Evolutionary conservation across 2,329 filamentous ascomycete genomes (phyloP).

Genomic region (Chaetomiaceae sp.): DNA sequence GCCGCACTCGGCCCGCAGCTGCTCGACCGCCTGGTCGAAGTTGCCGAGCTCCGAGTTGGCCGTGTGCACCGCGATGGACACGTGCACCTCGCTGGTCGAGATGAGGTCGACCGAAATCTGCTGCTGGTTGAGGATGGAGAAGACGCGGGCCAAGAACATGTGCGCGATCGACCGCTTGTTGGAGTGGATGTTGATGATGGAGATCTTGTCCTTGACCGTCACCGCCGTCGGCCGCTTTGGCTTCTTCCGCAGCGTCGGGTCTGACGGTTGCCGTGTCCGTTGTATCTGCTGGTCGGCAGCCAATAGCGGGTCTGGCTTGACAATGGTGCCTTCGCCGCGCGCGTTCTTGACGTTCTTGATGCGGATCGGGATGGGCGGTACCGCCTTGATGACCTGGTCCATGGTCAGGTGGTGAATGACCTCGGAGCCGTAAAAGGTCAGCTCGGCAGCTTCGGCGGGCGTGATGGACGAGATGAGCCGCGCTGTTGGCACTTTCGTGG

Average conservation of each 20-base stretch:
- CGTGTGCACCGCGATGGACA: conserved; percentile 92
- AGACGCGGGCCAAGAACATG: conserved; percentile 91
- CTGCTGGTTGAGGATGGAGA: conserved; percentile 81
- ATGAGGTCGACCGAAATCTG: conserved; percentile 91
- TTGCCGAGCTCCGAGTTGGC: conserved; percentile 58
- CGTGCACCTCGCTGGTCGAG: conserved; percentile 92
- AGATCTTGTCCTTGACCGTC: conserved; percentile 95
- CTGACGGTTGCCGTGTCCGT: conserved; percentile 38
- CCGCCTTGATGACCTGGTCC: conserved; percentile 87
- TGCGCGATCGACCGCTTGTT: conserved; percentile 96
- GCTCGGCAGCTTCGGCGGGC: conserved; percentile 87
- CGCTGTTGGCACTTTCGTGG: conserved; percentile 87
- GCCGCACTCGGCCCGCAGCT: conserved; percentile 67
- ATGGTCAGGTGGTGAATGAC: conserved; percentile 99
- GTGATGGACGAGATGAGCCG: conserved; percentile 82
- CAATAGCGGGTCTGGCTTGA: conserved; percentile 65
- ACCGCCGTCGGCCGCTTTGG: conserved; percentile 80
- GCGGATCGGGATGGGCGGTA: conserved; percentile 71
- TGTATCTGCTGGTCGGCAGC: conserved; percentile 53
- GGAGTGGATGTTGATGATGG: conserved; percentile 95
- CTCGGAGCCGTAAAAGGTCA: conserved; percentile 91
- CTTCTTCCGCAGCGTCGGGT: conserved; percentile 41
- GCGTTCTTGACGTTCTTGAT: conserved; percentile 93
- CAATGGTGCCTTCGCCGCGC: conserved; percentile 68
- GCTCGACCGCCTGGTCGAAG: conserved; percentile 61